Percentiles rank a stretch among this genome's conserved stretches.
phyloP scores from a whole-genome alignment of 129 eudicot genomes.

The Lactuca saligna region DNA sequence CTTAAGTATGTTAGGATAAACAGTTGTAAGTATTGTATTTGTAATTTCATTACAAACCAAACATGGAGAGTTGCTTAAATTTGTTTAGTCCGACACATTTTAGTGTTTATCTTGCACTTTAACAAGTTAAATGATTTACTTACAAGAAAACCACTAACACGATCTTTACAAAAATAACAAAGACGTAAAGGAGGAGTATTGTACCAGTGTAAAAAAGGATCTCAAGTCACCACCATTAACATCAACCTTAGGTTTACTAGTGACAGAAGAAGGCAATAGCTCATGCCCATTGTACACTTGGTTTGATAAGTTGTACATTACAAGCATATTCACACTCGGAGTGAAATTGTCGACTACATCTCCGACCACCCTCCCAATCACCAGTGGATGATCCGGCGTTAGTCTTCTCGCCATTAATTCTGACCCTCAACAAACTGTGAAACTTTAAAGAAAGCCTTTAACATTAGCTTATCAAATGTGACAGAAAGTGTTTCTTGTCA shows the following conservation, averaged over 20 bases:
- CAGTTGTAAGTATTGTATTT: not conserved
- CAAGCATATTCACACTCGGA: conserved; percentile 57
- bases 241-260: conserved; percentile 67
- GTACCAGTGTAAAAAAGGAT: conserved; percentile 81
- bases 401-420: conserved; percentile 33
- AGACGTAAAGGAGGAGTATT: not conserved
- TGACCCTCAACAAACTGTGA: not conserved
- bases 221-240: conserved; percentile 83
- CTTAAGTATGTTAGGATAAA: too few species aligned
- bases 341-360: conserved; percentile 64
- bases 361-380: conserved; percentile 67
- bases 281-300: conserved; percentile 77
- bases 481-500: not conserved
- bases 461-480: not conserved
- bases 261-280: conserved; percentile 62
- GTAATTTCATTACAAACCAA: too few species aligned
- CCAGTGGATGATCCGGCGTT: conserved; percentile 50
- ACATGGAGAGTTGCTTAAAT: not conserved
- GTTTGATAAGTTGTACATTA: conserved; percentile 59
- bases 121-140: not conserved
- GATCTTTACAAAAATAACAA: not conserved
- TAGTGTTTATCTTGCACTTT: not conserved
- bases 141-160: not conserved
- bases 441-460: not conserved
- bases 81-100: not conserved